A percentile compares a stretch with the other conserved stretches of the same genome.
Evolutionary conservation across 306 rosid genomes (phyloP).

Genomic region (Vigna nakashimae): DNA sequence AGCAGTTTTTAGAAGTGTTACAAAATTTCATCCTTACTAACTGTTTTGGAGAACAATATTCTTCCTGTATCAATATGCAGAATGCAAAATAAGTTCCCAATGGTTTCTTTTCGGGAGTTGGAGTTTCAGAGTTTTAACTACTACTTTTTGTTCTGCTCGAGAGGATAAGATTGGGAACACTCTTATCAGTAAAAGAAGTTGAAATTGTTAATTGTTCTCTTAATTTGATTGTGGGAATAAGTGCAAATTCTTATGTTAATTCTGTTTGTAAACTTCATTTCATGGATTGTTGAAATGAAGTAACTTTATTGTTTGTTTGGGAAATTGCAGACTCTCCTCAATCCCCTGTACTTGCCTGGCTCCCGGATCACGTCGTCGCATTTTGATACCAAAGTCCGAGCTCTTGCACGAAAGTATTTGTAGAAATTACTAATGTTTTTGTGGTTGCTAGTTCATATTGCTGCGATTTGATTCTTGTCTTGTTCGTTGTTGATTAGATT

Average conservation of each 20-base stretch:
- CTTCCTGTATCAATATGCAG: slow-evolving; percentile 22
- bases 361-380: slow-evolving; percentile 93
- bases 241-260: slow-evolving; percentile 26
- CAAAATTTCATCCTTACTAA: neutral
- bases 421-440: slow-evolving; percentile 45
- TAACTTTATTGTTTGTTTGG: slow-evolving; percentile 37
- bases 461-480: slow-evolving; percentile 19
- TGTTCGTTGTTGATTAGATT: slow-evolving; percentile 24
- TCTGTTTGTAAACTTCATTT: slow-evolving; percentile 16
- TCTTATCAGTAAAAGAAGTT: slow-evolving; percentile 4
- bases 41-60: slow-evolving; percentile 8
- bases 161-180: slow-evolving; percentile 1
- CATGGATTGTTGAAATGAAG: slow-evolving; percentile 17
- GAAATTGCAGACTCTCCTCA: slow-evolving; percentile 80
- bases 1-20: neutral
- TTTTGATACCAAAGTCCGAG: slow-evolving; percentile 95
- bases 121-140: slow-evolving; percentile 13
- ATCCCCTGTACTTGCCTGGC: slow-evolving; percentile 92
- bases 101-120: neutral
- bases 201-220: slow-evolving; percentile 29
- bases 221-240: slow-evolving; percentile 27
- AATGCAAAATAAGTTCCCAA: slow-evolving; percentile 27
- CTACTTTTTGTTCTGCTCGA: neutral
- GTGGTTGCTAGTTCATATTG: slow-evolving; percentile 1
- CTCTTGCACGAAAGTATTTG: slow-evolving; percentile 87